Conservation (phyloP, 257 asterid species). For the Voacanga thouarsii region DNA sequence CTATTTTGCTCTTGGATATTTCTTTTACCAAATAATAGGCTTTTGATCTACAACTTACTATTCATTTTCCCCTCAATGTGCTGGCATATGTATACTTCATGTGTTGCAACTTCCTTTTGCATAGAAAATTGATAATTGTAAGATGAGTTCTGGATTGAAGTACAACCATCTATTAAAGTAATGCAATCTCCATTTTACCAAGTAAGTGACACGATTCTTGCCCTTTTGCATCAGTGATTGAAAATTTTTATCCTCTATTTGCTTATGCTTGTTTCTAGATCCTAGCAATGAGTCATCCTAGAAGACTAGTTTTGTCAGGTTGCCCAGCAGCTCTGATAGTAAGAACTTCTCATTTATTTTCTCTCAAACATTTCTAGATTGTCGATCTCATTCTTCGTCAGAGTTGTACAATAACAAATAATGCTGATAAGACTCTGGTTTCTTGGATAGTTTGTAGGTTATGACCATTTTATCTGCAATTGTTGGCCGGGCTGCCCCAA, state of each 20-base stretch:
- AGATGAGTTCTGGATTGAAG: background rate
- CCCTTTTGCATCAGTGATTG: background rate
- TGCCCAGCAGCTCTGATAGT: conserved; percentile 93
- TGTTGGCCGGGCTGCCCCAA: conserved; percentile 99
- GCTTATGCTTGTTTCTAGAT: conserved; percentile 39
- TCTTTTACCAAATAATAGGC: background rate
- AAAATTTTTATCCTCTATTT: background rate
- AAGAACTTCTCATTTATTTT: conserved; percentile 30
- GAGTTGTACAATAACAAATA: conserved; percentile 4
- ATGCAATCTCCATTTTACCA: background rate
- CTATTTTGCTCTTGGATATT: background rate
- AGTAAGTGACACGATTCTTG: background rate
- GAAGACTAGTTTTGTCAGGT: conserved; percentile 84
- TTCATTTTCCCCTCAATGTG: background rate
- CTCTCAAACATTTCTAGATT: background rate
- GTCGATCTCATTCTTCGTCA: background rate
- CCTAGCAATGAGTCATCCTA: conserved; percentile 98
- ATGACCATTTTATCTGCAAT: conserved; percentile 92
- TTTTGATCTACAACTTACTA: background rate
- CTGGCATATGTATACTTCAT: background rate
- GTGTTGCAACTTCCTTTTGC: background rate
- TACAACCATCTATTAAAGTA: background rate
- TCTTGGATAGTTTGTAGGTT: conserved; percentile 44
- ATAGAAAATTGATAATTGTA: background rate
- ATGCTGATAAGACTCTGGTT: background rate